These are phyloP conservation scores for Boletus huronensis DNA, from an alignment of 768 basidiomycete genomes.

Conservation along the genomic window DNA sequence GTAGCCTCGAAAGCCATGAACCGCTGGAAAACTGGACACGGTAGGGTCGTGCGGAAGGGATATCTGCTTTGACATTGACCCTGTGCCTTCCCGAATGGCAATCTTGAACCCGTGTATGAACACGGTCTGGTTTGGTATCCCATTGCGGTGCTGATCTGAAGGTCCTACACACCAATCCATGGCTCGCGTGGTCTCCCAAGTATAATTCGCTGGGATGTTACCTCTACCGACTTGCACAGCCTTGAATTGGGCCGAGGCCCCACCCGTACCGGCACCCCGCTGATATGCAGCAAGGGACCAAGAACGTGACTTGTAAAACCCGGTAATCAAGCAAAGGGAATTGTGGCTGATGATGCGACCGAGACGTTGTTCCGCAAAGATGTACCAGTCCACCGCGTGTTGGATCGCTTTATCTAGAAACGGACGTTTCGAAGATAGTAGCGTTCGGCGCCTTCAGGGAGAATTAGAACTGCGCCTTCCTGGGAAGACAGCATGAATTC, in stretches of 20 bases:
- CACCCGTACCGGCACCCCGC: neutral
- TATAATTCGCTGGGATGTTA: conserved; percentile 11
- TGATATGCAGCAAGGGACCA: conserved; percentile 29
- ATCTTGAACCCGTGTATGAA: conserved; percentile 24
- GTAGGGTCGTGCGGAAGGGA: neutral
- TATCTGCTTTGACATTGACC: neutral
- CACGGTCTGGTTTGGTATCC: conserved; percentile 19
- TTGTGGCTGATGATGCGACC: conserved; percentile 20
- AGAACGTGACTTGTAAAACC: conserved; percentile 8
- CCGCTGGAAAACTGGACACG: neutral
- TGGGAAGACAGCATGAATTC: conserved; percentile 13
- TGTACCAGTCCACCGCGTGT: conserved; percentile 29
- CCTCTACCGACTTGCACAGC: conserved; percentile 11
- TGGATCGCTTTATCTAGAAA: conserved; percentile 21
- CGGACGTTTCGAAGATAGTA: conserved; percentile 20
- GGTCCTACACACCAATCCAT: conserved; percentile 9
- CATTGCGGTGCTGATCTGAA: neutral
- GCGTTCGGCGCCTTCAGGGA: conserved; percentile 30
- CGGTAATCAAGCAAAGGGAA: conserved; percentile 25
- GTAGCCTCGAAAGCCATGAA: neutral
- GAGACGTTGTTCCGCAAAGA: conserved; percentile 20
- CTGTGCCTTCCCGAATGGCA: neutral
- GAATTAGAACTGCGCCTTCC: conserved; percentile 32
- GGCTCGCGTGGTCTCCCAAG: conserved; percentile 11
- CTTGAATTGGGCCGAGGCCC: conserved; percentile 9